phyloP scores from a whole-genome alignment of 176 grass and related monocot species.

The Raddia guianensis region DNA sequence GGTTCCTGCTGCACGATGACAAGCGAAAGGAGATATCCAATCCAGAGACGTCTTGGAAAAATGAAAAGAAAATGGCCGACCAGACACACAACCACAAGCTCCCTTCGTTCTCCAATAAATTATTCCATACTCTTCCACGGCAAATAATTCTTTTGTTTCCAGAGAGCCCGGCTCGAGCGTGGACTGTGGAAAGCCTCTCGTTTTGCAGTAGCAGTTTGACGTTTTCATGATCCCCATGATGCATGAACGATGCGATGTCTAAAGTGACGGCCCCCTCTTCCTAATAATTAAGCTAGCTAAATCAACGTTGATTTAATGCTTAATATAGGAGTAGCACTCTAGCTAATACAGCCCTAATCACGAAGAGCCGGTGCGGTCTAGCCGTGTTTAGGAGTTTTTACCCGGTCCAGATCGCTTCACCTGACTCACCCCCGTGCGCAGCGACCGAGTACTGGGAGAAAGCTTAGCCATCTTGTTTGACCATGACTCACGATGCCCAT shows the following conservation, averaged over 20 bases:
- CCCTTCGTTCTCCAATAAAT: not conserved
- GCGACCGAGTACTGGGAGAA: not conserved
- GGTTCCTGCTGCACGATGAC: not conserved
- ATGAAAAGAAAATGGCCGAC: not conserved
- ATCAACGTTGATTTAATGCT: not conserved
- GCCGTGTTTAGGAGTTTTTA: not conserved
- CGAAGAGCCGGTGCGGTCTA: not conserved
- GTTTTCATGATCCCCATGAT: not conserved
- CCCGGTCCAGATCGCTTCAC: not conserved
- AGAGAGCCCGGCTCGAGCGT: conserved; percentile 21
- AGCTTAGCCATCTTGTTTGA: conserved; percentile 45
- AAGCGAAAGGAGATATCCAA: not conserved
- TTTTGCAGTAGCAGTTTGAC: not conserved
- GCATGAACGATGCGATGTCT: not conserved
- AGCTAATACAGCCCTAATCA: not conserved
- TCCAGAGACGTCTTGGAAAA: not conserved
- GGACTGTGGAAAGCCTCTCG: conserved; percentile 26
- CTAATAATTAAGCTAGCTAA: not conserved
- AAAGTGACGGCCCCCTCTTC: not conserved
- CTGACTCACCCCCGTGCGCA: not conserved
- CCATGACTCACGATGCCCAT: not conserved
- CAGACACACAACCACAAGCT: not conserved
- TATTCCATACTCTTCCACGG: no score
- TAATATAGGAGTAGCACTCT: not conserved
- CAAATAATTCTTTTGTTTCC: not conserved